These are phyloP conservation scores for Thymus quinquecostatus DNA, from an alignment of 257 asterid species.

Conservation along the genomic window DNA sequence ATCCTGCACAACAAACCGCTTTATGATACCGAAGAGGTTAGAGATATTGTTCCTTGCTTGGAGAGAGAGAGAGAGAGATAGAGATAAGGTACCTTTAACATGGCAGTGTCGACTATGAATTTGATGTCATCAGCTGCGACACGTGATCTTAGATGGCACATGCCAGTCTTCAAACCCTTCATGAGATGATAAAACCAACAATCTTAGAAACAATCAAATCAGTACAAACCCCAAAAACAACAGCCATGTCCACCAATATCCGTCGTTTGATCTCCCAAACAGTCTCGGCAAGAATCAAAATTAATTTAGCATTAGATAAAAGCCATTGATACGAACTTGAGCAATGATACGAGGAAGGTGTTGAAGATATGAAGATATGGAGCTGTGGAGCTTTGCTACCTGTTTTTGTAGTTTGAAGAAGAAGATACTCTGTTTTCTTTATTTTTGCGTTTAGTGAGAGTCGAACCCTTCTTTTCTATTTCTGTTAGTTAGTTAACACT, in stretches of 20 bases:
- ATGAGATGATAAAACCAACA: neutral
- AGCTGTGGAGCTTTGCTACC: too few species aligned
- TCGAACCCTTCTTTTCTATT: too few species aligned
- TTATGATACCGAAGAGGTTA: neutral
- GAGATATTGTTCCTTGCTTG: neutral
- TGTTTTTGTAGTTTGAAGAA: too few species aligned
- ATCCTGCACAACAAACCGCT: slow-evolving; percentile 38
- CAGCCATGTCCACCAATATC: slow-evolving; percentile 89
- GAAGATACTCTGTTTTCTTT: too few species aligned
- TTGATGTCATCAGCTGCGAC: slow-evolving; percentile 97
- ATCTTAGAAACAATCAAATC: neutral
- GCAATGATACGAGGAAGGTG: slow-evolving; percentile 17
- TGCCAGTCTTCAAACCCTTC: slow-evolving; percentile 94
- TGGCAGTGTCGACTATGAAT: slow-evolving; percentile 83
- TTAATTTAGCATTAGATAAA: slow-evolving; percentile 22
- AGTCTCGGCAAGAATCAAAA: slow-evolving; percentile 49
- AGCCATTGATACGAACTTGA: too few species aligned
- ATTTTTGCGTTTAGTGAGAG: too few species aligned
- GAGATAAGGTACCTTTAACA: slow-evolving; percentile 51
- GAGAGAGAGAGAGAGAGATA: neutral
- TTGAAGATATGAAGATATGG: too few species aligned
- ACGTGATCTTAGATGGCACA: slow-evolving; percentile 89
- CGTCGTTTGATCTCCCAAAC: slow-evolving; percentile 97
- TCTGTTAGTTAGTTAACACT: too few species aligned
- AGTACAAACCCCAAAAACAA: slow-evolving; percentile 30